Evolutionary conservation across 2,329 filamentous ascomycete genomes (phyloP).

Genomic region (Neonectria magnoliae): DNA sequence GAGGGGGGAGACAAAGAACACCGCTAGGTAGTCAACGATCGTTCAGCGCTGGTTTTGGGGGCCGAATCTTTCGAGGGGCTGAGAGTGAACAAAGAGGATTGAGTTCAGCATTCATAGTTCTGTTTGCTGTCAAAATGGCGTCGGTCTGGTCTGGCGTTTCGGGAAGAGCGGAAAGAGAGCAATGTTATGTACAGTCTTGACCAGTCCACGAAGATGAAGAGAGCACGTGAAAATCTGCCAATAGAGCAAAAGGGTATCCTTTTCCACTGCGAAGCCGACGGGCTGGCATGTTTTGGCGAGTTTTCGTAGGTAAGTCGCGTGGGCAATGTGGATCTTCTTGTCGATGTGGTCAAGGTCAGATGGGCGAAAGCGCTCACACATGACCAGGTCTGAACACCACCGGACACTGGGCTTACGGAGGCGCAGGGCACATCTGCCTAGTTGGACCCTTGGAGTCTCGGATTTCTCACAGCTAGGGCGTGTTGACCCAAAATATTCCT

Average conservation of each 20-base stretch:
- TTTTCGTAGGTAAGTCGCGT: slow-evolving; percentile 30
- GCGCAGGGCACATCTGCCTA: slow-evolving; percentile 39
- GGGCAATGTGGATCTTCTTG: slow-evolving; percentile 20
- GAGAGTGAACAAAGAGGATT: slow-evolving; percentile 25
- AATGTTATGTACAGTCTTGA: slow-evolving; percentile 44
- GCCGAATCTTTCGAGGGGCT: not conserved
- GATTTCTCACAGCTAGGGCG: not conserved
- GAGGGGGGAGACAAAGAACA: slow-evolving; percentile 1
- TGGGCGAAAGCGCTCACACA: slow-evolving; percentile 31
- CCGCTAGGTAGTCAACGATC: slow-evolving; percentile 3
- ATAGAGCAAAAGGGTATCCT: slow-evolving; percentile 32
- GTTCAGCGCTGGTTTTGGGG: slow-evolving; percentile 2
- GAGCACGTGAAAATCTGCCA: slow-evolving; percentile 34
- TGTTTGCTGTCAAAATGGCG: slow-evolving; percentile 40
- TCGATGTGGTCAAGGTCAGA: slow-evolving; percentile 31
- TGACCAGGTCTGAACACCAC: slow-evolving; percentile 32
- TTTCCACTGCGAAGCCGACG: slow-evolving; percentile 1
- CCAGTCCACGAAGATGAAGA: slow-evolving; percentile 37
- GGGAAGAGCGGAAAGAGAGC: slow-evolving; percentile 44
- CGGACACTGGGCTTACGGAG: slow-evolving; percentile 27
- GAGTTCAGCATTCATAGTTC: slow-evolving; percentile 33
- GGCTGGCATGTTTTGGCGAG: slow-evolving; percentile 1
- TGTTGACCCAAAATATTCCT: slow-evolving; percentile 14
- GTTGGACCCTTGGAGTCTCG: slow-evolving; percentile 24
- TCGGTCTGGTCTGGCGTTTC: slow-evolving; percentile 46